Evolutionary conservation across 2,329 filamentous ascomycete genomes (phyloP).

Genomic region (Ceratocystis harringtonii): DNA sequence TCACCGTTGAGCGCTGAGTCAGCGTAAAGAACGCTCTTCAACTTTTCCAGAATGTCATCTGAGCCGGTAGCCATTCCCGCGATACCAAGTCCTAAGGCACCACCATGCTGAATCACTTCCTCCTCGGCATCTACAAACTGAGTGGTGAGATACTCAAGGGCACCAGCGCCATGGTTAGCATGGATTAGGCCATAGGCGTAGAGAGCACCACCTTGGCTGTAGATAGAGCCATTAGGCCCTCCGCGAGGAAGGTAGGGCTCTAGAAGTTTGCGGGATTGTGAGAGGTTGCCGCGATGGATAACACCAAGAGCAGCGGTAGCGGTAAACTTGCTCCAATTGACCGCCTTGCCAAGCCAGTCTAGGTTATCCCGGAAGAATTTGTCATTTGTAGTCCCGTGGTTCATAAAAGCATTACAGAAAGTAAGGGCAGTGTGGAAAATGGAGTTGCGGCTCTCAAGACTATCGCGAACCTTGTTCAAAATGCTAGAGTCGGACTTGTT

Average conservation of each 20-base stretch:
- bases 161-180: slow-evolving; percentile 89
- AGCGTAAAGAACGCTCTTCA: slow-evolving; percentile 75
- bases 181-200: slow-evolving; percentile 95
- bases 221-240: slow-evolving; percentile 70
- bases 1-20: slow-evolving; percentile 96
- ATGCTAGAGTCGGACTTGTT: slow-evolving; percentile 87
- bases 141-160: slow-evolving; percentile 61
- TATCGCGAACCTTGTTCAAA: slow-evolving; percentile 91
- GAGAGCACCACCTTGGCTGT: slow-evolving; percentile 88
- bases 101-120: slow-evolving; percentile 94
- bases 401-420: slow-evolving; percentile 98
- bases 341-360: slow-evolving; percentile 94
- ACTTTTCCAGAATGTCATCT: slow-evolving; percentile 76
- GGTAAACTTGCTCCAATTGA: slow-evolving; percentile 99
- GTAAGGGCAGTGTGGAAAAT: slow-evolving; percentile 98
- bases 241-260: slow-evolving; percentile 82
- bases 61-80: slow-evolving; percentile 95
- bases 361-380: slow-evolving; percentile 97
- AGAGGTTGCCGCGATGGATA: slow-evolving; percentile 89
- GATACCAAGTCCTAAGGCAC: slow-evolving; percentile 85
- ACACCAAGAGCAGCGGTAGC: slow-evolving; percentile 92
- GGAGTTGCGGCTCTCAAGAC: slow-evolving; percentile 85
- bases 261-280: slow-evolving; percentile 80
- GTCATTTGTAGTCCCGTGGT: slow-evolving; percentile 93
- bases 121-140: slow-evolving; percentile 65